These are phyloP conservation scores for Dipodascopsis uninucleata DNA, from an alignment of 805 yeast genomes.

Conservation along the genomic window DNA sequence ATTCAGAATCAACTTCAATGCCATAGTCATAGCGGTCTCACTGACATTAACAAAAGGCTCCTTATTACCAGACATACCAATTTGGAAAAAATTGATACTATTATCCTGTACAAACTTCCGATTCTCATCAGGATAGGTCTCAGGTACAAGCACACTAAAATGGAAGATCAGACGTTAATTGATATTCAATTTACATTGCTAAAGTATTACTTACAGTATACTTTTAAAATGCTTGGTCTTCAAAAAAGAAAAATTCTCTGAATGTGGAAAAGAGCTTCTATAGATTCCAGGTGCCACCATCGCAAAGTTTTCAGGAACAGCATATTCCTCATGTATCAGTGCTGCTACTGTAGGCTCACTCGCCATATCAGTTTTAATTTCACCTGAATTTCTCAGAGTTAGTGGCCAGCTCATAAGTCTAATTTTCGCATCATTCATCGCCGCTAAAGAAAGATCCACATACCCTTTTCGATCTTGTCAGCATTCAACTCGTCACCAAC, in stretches of 20 bases:
- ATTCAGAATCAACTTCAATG: slow-evolving; percentile 73
- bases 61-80: slow-evolving; percentile 93
- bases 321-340: too few relatives aligned
- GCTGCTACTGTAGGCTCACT: too few relatives aligned
- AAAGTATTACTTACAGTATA: slow-evolving; percentile 42
- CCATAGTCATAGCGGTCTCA: slow-evolving; percentile 66
- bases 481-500: too few relatives aligned
- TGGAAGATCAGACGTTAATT: not conserved
- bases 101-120: slow-evolving; percentile 56
- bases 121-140: slow-evolving; percentile 82
- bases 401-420: too few relatives aligned
- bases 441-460: too few relatives aligned
- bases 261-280: slow-evolving; percentile 84
- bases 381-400: too few relatives aligned
- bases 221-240: slow-evolving; percentile 61
- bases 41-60: slow-evolving; percentile 83
- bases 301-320: slow-evolving; percentile 81
- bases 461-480: too few relatives aligned
- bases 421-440: too few relatives aligned
- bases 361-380: too few relatives aligned
- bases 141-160: slow-evolving; percentile 69
- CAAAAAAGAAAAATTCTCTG: slow-evolving; percentile 73
- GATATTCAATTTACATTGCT: not conserved
- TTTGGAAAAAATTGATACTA: slow-evolving; percentile 69
- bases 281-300: slow-evolving; percentile 75